Base-by-base conservation (phyloP, 305 asterid genomes). In the Plantago rigida region DNA sequence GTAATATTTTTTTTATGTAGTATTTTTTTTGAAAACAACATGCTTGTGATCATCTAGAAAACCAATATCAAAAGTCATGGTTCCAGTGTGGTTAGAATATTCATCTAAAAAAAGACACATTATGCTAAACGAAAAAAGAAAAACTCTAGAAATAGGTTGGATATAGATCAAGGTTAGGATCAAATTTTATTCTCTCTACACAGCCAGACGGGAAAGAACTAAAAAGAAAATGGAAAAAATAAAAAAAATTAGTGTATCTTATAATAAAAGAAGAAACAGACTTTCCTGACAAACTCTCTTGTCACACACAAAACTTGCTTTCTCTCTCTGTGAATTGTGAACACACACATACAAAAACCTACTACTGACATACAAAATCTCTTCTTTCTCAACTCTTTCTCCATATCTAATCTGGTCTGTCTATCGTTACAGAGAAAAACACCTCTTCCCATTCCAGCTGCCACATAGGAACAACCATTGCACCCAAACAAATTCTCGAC, bases 361-460 rank as follows among this genome's bases (percentile, higher is more conserved):
- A 44, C 19, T 17, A 44, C 69, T 64, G 46, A 60, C 71, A 65
- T 50, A 70, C 75, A 69, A 67, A 70, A 64, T 68, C 72, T 62
- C 56, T 60, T 17, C 19, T 17, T 17, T 17, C 19, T 17, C 19
- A n/a, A n/a, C 19, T 17, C 19, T 17, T 17, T 17, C 19, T 17
- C 19, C 0, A 51, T 75, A 55, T 68, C 68, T 71, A 67, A 60
- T 71, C 65, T 68, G 19, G 19, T 17, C 19, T 72, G 24, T 36
- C 59, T 63, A 64, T 46, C 19, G 34, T 29, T 1, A 29, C 70
- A 47, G 67, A 60, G 51, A 66, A 59, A 62, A 59, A 70, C 71
- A 70, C 71, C 69, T 72, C 75, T 70, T 75, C 66, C 28, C 60
- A 64, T 69, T 63, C 75, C 55, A 26, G 19, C 0, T 17, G 19